A percentile compares a stretch with the other conserved stretches of the same genome.
Conservation (phyloP, 805 yeast genomes). For the Cyberlindnera samutprakarnensis region DNA sequence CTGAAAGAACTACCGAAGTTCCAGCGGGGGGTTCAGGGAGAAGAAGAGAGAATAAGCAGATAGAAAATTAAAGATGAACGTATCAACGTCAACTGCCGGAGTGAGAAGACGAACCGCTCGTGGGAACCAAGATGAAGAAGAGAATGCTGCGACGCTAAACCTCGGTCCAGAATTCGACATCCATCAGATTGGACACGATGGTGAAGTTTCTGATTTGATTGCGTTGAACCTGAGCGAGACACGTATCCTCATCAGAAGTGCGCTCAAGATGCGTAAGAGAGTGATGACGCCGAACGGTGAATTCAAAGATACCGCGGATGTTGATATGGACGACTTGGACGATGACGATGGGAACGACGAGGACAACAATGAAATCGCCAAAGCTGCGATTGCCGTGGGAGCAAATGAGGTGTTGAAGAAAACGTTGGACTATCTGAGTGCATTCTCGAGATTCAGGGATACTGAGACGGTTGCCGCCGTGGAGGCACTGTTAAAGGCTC, state of each 20-base stretch:
- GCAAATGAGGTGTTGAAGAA: constrained; percentile 87
- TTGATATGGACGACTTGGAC: constrained; percentile 22
- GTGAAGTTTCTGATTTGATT: constrained; percentile 66
- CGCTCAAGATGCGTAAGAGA: constrained; percentile 65
- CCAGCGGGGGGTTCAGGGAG: no score
- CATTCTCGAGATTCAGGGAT: constrained; percentile 86
- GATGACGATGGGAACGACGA: constrained; percentile 24
- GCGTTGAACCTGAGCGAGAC: constrained; percentile 89
- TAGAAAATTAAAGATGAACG: constrained; percentile 69
- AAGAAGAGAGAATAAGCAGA: no score
- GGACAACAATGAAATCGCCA: constrained; percentile 27
- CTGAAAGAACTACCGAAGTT: no score
- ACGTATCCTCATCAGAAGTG: constrained; percentile 81
- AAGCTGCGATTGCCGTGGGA: constrained; percentile 54
- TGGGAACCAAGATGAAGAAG: constrained; percentile 71
- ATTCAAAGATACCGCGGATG: constrained; percentile 25
- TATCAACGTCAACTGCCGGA: constrained; percentile 82
- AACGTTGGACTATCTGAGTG: constrained; percentile 78
- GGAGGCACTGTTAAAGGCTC: constrained; percentile 69
- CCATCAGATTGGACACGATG: constrained; percentile 73
- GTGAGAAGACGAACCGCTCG: constrained; percentile 67
- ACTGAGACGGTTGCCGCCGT: constrained; percentile 91
- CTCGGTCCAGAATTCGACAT: constrained; percentile 91
- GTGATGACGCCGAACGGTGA: constrained; percentile 39
- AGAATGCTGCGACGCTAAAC: constrained; percentile 79